Conservation (phyloP, 176 grass and related monocot genomes). For the Leersia perrieri region DNA sequence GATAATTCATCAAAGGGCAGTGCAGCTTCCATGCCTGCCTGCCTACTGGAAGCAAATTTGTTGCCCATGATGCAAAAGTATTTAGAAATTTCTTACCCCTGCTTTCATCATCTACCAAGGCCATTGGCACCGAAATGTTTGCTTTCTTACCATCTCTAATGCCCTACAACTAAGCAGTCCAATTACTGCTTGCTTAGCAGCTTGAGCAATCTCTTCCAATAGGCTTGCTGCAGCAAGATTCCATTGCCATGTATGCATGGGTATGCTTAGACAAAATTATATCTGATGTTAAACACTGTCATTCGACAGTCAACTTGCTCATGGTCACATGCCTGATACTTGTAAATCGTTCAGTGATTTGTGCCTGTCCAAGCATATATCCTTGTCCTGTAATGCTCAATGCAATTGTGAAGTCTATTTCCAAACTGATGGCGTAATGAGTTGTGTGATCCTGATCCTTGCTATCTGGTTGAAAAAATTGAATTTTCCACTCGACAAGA, state of each 20-base stretch:
- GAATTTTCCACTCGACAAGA: not conserved
- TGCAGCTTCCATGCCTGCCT: not conserved
- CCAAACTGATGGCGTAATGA: not conserved
- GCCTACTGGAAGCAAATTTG: not conserved
- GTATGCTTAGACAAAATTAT: not conserved
- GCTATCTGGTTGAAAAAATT: not conserved
- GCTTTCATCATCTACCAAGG: not conserved
- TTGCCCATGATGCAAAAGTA: not conserved
- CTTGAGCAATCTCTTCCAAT: not conserved
- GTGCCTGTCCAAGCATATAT: not conserved
- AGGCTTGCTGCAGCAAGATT: not conserved
- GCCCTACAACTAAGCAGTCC: not conserved
- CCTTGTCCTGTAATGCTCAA: not conserved
- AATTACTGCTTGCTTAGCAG: not conserved
- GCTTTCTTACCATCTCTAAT: not conserved
- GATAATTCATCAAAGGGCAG: not conserved
- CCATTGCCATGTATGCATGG: not conserved
- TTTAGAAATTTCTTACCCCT: not conserved
- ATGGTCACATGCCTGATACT: not conserved
- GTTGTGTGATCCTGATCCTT: not conserved
- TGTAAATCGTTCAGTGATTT: not conserved
- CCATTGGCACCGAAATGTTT: not conserved
- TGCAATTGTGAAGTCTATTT: not conserved
- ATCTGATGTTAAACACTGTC: not conserved
- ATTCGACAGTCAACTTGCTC: not conserved